Evolutionary conservation across 371 early-diverging fungal genomes (phyloP), one percentile per base, ranked within the genome.

Genomic region (Mortierella sp.): DNA sequence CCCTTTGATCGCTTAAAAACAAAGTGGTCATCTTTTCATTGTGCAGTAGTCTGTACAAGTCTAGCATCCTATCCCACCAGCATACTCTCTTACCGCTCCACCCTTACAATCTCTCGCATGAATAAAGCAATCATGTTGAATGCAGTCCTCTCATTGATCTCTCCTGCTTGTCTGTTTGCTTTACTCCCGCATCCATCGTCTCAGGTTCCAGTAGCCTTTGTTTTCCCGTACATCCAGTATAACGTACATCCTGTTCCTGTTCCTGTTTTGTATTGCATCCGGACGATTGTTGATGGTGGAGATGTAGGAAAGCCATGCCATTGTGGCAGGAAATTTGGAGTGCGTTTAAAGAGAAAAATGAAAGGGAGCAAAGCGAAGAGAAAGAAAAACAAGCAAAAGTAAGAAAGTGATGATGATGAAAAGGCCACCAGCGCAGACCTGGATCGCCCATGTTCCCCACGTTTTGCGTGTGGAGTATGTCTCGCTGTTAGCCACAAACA

Each of bases 1-100:
- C 89, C 99, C 99, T n/a, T 96, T 95, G 78, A 78, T 98, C 75
- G 91, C 91, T 58, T 96, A 92, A 91, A 77, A 13, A 71, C 34
- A 14, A 50, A 50, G 34, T 63, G 38, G 63, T 34, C 34, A 34
- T 63, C 7, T 19, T 63, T 63, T 19, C 34, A 63, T 26, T 63
- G 60, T 38, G 21, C 50, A 63, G 63, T 34, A 19, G 63, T 26
- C 31, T 58, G 48, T 50, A 24, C 55, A 31, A 60, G 19, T 24
- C 44, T 19, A 63, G 38, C 65, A 63, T 68, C 28, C 63, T 60
- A 38, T 38, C 16, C 14, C 68, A 68, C 24, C 68, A 68, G 68
- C 68, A 68, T 68, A 68, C 68, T 68, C 42, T 68, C 42, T 42
- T 38, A 68, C 68, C 24, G 42, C 68, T 42, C 68, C 42, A 38